Conservation (phyloP, 192 early-diverging fungal genomes). For the Physocladia obscura region DNA sequence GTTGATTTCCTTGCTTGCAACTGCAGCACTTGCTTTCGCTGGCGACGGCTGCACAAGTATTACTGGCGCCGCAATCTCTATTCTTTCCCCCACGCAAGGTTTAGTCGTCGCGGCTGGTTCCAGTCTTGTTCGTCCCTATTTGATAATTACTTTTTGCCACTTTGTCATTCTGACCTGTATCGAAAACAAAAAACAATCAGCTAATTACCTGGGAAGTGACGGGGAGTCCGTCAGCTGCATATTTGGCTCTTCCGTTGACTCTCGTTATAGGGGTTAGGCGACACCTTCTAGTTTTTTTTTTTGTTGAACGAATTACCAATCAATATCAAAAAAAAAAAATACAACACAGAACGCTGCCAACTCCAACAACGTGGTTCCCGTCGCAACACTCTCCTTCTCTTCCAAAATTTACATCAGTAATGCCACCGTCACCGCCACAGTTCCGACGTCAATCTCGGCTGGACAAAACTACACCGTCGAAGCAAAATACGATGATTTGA, state of each 20-base stretch:
- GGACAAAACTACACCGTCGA: slow-evolving; percentile 14
- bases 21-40: not conserved
- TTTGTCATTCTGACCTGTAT: too few species aligned
- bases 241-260: not conserved
- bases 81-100: not conserved
- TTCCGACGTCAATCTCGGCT: not conserved
- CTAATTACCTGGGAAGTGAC: not conserved
- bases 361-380: not conserved
- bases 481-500: not conserved
- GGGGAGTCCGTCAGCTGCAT: not conserved
- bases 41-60: slow-evolving; percentile 1
- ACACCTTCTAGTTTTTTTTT: not conserved
- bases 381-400: not conserved
- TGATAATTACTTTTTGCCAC: not conserved
- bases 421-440: not conserved
- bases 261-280: not conserved
- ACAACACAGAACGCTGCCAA: slow-evolving; percentile 12
- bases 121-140: not conserved
- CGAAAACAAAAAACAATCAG: too few species aligned
- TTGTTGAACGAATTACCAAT: not conserved
- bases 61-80: not conserved
- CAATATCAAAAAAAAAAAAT: not conserved
- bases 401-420: not conserved
- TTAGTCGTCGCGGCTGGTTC: not conserved
- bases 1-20: not conserved